phyloP scores from a whole-genome alignment of 352 stramenopile species.

The Nothophytophthora sp. region DNA sequence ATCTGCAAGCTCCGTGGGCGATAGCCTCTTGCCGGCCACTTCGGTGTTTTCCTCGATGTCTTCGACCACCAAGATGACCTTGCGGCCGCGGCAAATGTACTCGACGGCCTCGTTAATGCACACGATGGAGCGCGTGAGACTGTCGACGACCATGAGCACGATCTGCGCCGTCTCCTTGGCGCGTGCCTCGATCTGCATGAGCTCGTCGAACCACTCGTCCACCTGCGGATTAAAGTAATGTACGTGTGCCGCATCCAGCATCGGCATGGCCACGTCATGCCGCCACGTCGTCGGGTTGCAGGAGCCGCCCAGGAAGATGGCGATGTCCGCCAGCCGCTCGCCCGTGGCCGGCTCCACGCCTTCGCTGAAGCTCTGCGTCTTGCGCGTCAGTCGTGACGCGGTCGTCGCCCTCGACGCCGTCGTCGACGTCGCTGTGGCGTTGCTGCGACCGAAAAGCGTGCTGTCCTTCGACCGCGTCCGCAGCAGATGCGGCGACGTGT shows the following conservation, averaged over 20 bases:
- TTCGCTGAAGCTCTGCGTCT: constrained; percentile 58
- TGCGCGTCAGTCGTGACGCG: constrained; percentile 26
- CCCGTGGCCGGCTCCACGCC: constrained; percentile 33
- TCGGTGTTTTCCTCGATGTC: constrained; percentile 53
- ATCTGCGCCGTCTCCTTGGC: constrained; percentile 86
- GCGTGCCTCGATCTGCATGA: constrained; percentile 77
- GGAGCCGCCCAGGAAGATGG: constrained; percentile 83
- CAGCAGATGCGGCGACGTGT: constrained; percentile 69
- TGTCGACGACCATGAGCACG: constrained; percentile 87
- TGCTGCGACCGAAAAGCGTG: constrained; percentile 8
- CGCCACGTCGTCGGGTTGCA: constrained; percentile 92
- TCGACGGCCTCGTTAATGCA: constrained; percentile 89
- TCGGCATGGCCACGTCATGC: constrained; percentile 70
- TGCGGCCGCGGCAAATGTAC: constrained; percentile 77
- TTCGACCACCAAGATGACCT: constrained; percentile 82
- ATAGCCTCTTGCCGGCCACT: constrained; percentile 54
- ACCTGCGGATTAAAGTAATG: constrained; percentile 90
- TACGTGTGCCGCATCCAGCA: constrained; percentile 66
- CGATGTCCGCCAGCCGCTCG: constrained; percentile 39
- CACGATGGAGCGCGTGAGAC: constrained; percentile 76
- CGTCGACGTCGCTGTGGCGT: constrained; percentile 7
- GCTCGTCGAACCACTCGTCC: constrained; percentile 87
- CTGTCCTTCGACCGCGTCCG: constrained; percentile 24
- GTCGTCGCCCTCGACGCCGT: constrained; percentile 14
- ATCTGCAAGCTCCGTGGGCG: constrained; percentile 72